phyloP scores from a whole-genome alignment of 2,329 filamentous ascomycete genomes.

The Sclerotinia spermophila region DNA sequence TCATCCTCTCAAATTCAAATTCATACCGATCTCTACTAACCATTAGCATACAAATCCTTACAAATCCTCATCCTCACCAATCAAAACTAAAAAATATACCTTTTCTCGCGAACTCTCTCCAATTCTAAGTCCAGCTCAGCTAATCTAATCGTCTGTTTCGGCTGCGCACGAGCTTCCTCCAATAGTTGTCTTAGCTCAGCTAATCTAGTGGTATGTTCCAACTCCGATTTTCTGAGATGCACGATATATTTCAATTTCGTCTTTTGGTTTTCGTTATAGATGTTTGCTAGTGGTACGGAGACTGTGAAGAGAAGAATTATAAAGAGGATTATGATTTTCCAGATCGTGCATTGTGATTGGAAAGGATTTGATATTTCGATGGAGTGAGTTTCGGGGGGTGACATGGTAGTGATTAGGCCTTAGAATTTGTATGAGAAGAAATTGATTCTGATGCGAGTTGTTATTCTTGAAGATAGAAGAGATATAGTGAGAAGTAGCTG shows the following conservation, averaged over 20 bases:
- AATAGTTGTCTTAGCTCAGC: neutral
- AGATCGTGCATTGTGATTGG: no score
- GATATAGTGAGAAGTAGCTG: neutral
- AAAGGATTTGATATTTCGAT: neutral
- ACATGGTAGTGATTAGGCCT: neutral
- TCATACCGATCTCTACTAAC: neutral
- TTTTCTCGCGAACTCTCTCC: neutral
- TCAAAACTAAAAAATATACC: neutral
- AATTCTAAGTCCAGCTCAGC: no score
- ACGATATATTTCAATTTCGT: neutral
- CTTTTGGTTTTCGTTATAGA: neutral
- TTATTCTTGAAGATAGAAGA: neutral
- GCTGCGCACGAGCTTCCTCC: neutral
- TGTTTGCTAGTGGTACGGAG: neutral
- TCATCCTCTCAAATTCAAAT: neutral
- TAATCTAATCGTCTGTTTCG: neutral
- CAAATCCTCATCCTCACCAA: neutral
- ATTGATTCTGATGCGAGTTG: neutral
- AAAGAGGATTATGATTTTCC: no score
- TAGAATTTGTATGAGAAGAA: neutral
- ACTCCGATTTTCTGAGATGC: neutral
- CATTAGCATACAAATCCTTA: neutral
- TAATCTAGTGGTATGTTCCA: neutral
- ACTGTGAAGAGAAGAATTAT: no score
- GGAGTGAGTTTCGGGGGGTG: neutral